phyloP scores from a whole-genome alignment of 2,329 filamentous ascomycete species.

The Rosellinia necatrix region DNA sequence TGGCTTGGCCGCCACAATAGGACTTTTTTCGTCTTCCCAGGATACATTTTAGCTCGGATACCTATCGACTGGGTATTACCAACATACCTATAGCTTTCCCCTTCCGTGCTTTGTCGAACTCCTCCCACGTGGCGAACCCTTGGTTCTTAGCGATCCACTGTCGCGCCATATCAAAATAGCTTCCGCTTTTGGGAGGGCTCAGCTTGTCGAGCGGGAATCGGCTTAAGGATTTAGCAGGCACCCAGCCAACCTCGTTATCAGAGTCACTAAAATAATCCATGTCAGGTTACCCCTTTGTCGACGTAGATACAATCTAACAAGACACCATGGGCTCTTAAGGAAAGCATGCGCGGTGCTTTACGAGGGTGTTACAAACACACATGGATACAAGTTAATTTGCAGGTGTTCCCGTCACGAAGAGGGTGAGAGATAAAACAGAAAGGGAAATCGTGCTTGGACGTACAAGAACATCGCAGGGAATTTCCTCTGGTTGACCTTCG shows the following conservation, averaged over 20 bases:
- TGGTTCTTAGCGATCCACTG: constrained; percentile 36
- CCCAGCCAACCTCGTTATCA: constrained; percentile 33
- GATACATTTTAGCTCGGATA: background rate
- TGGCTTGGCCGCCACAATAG: background rate
- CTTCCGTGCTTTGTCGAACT: constrained; percentile 28
- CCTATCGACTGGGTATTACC: background rate
- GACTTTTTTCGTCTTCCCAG: background rate
- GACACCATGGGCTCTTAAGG: background rate
- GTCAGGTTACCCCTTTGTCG: background rate
- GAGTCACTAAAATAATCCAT: constrained; percentile 31
- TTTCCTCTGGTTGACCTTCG: constrained; percentile 40
- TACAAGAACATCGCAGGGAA: constrained; percentile 48
- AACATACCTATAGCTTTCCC: constrained; percentile 17
- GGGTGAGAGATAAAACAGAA: background rate
- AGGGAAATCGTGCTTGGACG: background rate
- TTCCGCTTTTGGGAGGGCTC: constrained; percentile 17
- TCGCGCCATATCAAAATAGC: constrained; percentile 34
- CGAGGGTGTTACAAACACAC: too few relatives aligned
- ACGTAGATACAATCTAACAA: background rate
- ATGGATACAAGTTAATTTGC: too few relatives aligned
- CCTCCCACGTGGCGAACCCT: constrained; percentile 34
- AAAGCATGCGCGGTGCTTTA: background rate
- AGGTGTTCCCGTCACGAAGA: too few relatives aligned
- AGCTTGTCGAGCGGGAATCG: constrained; percentile 33
- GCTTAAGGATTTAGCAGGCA: constrained; percentile 28